A percentile compares a stretch with the other conserved stretches of the same genome.
These are phyloP conservation scores for Aspergillus pseudoviridinutans DNA, from an alignment of 2,329 filamentous ascomycete species.

Conservation along the genomic window DNA sequence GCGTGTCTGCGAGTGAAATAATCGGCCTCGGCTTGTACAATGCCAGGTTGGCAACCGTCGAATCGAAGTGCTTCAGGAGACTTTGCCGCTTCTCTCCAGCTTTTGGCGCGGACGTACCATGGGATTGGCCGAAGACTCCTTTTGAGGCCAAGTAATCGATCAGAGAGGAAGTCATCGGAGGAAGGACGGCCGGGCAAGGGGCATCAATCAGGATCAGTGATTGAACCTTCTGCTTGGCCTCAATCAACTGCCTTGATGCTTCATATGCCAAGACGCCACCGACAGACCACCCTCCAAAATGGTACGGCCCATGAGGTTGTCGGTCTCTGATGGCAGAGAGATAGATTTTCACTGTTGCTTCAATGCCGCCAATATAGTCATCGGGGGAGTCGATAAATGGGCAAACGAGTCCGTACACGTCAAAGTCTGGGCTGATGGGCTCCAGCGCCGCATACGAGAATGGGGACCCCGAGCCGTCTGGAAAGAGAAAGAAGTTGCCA, in stretches of 20 bases:
- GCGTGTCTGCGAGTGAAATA: no score
- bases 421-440: neutral
- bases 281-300: slow-evolving; percentile 64
- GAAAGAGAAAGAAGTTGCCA: no score
- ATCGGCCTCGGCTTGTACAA: slow-evolving; percentile 1
- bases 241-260: slow-evolving; percentile 37
- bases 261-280: slow-evolving; percentile 66
- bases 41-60: slow-evolving; percentile 40
- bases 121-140: no score
- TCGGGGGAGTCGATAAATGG: slow-evolving; percentile 21
- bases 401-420: slow-evolving; percentile 1
- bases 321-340: no score
- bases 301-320: slow-evolving; percentile 51
- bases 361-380: slow-evolving; percentile 8
- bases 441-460: no score
- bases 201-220: no score
- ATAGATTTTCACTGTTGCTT: no score
- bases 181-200: no score
- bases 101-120: slow-evolving; percentile 35
- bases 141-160: no score
- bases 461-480: no score
- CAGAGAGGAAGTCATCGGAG: no score
- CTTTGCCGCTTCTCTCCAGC: slow-evolving; percentile 48
- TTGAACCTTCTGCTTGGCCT: no score
- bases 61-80: slow-evolving; percentile 59